A percentile compares a stretch with the other conserved stretches of the same genome.
Evolutionary conservation across 306 rosid genomes (phyloP).

Genomic region (Fragaria vesca): DNA sequence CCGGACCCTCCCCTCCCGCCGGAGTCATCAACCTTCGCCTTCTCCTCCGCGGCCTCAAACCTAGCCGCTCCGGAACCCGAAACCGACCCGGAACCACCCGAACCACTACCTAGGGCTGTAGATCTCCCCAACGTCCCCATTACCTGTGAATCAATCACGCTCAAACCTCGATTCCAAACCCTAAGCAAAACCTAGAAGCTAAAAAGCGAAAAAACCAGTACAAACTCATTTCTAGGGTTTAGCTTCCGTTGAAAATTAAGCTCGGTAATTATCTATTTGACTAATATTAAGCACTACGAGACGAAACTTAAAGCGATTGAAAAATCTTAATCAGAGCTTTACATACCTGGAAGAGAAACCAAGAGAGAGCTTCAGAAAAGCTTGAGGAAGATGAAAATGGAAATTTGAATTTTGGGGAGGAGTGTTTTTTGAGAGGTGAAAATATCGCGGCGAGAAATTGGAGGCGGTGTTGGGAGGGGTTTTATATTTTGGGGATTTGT

Average conservation of each 20-base stretch:
- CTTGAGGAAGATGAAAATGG: background rate
- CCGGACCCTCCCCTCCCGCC: slow-evolving; percentile 22
- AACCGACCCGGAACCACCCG: slow-evolving; percentile 18
- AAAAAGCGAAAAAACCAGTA: background rate
- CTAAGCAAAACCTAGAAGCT: slow-evolving; percentile 15
- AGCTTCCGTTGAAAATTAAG: slow-evolving; percentile 10
- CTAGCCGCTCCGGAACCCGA: slow-evolving; percentile 28
- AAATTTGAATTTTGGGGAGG: background rate
- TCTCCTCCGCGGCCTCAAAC: slow-evolving; percentile 32
- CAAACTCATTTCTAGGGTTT: slow-evolving; percentile 40
- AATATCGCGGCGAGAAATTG: slow-evolving; percentile 22
- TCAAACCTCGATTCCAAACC: slow-evolving; percentile 12
- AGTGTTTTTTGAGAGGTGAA: background rate
- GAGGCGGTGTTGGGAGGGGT: background rate
- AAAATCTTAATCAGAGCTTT: background rate
- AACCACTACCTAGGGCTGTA: slow-evolving; percentile 22
- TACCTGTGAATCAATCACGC: slow-evolving; percentile 36
- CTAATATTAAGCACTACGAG: slow-evolving; percentile 22
- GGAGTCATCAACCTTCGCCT: slow-evolving; percentile 18
- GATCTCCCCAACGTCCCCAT: slow-evolving; percentile 59
- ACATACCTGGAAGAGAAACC: slow-evolving; percentile 35
- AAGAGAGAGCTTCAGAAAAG: background rate
- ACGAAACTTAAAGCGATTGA: background rate
- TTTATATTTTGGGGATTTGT: background rate
- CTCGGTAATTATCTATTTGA: slow-evolving; percentile 8